phyloP scores from a whole-genome alignment of 129 eudicot species.

The Dittrichia graveolens region DNA sequence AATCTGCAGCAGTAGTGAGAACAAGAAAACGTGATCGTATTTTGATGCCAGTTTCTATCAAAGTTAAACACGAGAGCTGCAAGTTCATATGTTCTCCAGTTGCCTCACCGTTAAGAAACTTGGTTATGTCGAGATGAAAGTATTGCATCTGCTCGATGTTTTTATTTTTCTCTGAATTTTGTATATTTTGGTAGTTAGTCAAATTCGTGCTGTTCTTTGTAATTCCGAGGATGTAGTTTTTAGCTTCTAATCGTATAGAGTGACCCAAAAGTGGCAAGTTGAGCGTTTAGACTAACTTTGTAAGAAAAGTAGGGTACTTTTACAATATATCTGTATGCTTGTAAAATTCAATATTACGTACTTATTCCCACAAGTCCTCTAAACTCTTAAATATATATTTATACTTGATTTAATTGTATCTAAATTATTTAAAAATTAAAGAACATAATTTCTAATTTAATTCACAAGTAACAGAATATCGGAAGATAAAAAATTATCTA shows the following conservation, averaged over 20 bases:
- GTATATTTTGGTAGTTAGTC: conserved; percentile 26
- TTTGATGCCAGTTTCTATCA: conserved; percentile 28
- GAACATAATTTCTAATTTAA: no score
- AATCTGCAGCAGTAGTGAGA: not conserved
- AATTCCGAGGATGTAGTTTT: not conserved
- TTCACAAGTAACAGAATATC: no score
- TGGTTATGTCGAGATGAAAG: conserved; percentile 70
- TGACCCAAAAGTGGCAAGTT: not conserved
- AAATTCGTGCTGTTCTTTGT: not conserved
- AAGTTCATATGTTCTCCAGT: conserved; percentile 50
- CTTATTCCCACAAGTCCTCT: no score
- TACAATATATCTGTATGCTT: no score
- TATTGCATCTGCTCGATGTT: not conserved
- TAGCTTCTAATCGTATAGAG: not conserved
- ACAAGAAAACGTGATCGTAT: conserved; percentile 37
- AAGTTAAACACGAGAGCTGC: conserved; percentile 46
- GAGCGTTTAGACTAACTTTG: conserved; percentile 7
- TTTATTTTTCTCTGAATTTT: not conserved
- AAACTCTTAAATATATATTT: no score
- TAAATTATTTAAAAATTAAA: no score
- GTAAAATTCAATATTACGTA: no score
- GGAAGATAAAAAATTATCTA: no score
- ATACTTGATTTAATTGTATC: no score
- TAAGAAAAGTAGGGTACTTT: not conserved
- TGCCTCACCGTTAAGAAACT: conserved; percentile 48